These are phyloP conservation scores for Auriculariales sp. DNA, from an alignment of 768 basidiomycete genomes.

Conservation along the genomic window DNA sequence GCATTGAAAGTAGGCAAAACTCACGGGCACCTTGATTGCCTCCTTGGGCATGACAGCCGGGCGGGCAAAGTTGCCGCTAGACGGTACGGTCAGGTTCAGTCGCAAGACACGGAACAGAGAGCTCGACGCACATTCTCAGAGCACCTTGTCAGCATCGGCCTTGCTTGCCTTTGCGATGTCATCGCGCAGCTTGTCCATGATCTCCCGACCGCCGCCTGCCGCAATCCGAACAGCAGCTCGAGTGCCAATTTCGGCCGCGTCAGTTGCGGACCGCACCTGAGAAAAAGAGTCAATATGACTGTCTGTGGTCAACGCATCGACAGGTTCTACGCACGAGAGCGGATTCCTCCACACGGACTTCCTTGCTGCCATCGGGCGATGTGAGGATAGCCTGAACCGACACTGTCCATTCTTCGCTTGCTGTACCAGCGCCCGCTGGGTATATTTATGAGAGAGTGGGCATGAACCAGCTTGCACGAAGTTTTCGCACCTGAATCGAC, in stretches of 20 bases:
- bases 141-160: no score
- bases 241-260: neutral
- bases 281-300: no score
- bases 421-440: no score
- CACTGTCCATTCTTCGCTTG: neutral
- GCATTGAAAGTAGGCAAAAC: neutral
- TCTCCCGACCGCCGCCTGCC: neutral
- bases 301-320: no score
- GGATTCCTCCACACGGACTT: neutral
- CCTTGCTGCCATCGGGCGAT: neutral
- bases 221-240: neutral
- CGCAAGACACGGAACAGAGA: neutral
- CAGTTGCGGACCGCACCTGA: no score
- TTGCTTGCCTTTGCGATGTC: no score
- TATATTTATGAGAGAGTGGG: no score
- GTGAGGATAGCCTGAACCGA: neutral
- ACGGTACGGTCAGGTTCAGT: neutral
- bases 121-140: constrained; percentile 59
- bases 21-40: neutral
- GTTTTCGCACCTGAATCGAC: constrained; percentile 10
- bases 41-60: constrained; percentile 4
- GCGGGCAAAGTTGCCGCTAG: constrained; percentile 7
- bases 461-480: no score
- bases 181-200: neutral
- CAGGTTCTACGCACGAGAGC: no score